A percentile compares a stretch with the other conserved stretches of the same genome.
These are phyloP conservation scores for Lomentospora prolificans DNA, from an alignment of 2,329 filamentous ascomycete species.

Conservation along the genomic window DNA sequence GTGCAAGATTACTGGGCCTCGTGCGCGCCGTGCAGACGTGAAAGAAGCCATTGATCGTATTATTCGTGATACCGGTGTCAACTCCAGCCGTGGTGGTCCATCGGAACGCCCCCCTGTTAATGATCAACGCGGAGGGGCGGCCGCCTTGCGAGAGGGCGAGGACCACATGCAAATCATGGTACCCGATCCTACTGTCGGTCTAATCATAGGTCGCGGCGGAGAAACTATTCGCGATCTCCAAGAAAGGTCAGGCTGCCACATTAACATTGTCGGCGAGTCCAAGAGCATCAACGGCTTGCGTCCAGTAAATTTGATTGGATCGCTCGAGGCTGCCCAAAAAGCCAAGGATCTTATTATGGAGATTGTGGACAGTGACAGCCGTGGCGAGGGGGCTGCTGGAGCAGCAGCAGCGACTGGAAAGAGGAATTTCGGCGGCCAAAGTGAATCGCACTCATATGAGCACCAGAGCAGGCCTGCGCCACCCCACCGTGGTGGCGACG, in stretches of 20 bases:
- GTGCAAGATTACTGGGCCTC: constrained; percentile 74
- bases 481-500: constrained; percentile 14
- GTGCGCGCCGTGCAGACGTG: constrained; percentile 63
- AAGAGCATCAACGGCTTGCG: constrained; percentile 86
- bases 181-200: constrained; percentile 80
- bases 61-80: constrained; percentile 62
- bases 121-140: constrained; percentile 15
- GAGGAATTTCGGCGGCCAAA: constrained; percentile 19
- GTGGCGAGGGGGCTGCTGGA: constrained; percentile 25
- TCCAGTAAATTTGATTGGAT: constrained; percentile 83
- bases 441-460: constrained; percentile 22
- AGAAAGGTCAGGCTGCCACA: constrained; percentile 85
- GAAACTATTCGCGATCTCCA: constrained; percentile 90
- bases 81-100: constrained; percentile 7
- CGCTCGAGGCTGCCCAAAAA: constrained; percentile 59
- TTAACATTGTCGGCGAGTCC: constrained; percentile 88
- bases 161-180: constrained; percentile 91
- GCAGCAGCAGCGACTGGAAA: constrained; percentile 25
- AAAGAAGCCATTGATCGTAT: constrained; percentile 78
- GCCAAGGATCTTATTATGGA: constrained; percentile 87
- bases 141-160: constrained; percentile 63
- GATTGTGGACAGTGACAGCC: constrained; percentile 85
- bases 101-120: constrained; percentile 38
- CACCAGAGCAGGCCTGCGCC: background rate
- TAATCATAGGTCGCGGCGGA: constrained; percentile 88